A percentile compares a stretch with the other conserved stretches of the same genome.
Conservation (phyloP, 257 asterid genomes). For the Nicotiana tomentosiformis region DNA sequence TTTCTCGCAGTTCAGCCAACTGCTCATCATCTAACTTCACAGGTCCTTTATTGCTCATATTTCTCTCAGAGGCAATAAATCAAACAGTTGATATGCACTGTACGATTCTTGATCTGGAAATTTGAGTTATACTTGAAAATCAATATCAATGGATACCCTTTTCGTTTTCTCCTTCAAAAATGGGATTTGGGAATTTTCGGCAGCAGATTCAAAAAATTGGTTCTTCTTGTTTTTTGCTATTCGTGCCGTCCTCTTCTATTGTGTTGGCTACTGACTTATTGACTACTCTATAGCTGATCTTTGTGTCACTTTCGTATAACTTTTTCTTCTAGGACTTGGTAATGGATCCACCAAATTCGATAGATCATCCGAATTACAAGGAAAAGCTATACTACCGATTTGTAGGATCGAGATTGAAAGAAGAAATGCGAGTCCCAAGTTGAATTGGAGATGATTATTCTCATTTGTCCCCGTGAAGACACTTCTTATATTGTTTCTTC, state of each 20-base stretch:
- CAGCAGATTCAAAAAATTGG: background rate
- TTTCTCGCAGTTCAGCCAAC: conserved; percentile 75
- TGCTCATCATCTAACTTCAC: conserved; percentile 75
- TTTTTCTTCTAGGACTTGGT: background rate
- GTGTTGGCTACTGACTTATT: background rate
- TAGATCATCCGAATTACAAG: conserved; percentile 24
- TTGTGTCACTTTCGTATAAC: background rate
- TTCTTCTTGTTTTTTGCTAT: background rate
- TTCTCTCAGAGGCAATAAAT: background rate
- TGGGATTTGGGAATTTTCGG: background rate
- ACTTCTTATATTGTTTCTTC: background rate
- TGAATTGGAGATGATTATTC: background rate
- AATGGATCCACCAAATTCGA: conserved; percentile 40
- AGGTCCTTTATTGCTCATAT: conserved; percentile 42
- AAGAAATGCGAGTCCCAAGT: background rate
- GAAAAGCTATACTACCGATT: conserved; percentile 21
- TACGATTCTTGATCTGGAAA: background rate
- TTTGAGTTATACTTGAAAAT: background rate
- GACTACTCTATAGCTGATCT: background rate
- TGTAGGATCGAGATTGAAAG: conserved; percentile 9
- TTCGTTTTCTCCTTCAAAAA: background rate
- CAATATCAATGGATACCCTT: conserved; percentile 1
- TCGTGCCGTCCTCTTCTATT: background rate
- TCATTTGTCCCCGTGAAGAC: background rate
- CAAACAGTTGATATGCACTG: background rate